Percentiles rank a stretch among this genome's conserved stretches.
phyloP scores from a whole-genome alignment of 768 basidiomycete species.

The Xerocomus brunneocitrinus region DNA sequence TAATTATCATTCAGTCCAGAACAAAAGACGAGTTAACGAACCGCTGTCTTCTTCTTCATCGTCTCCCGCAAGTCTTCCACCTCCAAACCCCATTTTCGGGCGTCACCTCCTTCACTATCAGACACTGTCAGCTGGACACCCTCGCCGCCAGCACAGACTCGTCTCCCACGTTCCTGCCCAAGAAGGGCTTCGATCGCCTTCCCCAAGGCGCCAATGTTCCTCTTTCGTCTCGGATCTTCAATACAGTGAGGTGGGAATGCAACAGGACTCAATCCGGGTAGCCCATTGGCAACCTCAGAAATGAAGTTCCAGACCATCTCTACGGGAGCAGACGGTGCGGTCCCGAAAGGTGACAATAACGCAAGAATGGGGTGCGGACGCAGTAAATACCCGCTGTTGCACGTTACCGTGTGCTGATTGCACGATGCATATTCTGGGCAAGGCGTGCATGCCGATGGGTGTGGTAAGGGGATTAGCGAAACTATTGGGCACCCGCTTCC shows the following conservation, averaged over 20 bases:
- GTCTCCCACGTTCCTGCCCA: constrained; percentile 57
- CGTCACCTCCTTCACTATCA: constrained; percentile 60
- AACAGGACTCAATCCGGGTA: constrained; percentile 74
- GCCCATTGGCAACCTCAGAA: constrained; percentile 51
- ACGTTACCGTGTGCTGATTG: constrained; percentile 50
- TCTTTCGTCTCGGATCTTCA: constrained; percentile 72
- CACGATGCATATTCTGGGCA: constrained; percentile 72
- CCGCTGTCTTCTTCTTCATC: constrained; percentile 55
- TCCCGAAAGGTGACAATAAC: constrained; percentile 37
- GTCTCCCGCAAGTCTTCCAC: constrained; percentile 51
- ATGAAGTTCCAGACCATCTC: constrained; percentile 46
- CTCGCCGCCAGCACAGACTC: constrained; percentile 56
- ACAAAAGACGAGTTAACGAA: constrained; percentile 27
- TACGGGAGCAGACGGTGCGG: constrained; percentile 36
- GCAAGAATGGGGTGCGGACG: constrained; percentile 56
- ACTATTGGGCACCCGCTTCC: constrained; percentile 49
- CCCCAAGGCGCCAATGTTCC: constrained; percentile 68
- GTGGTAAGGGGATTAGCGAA: constrained; percentile 50
- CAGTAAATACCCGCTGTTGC: constrained; percentile 64
- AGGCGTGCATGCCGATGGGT: constrained; percentile 62
- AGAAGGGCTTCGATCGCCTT: constrained; percentile 64
- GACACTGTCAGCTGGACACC: constrained; percentile 18
- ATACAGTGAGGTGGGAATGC: constrained; percentile 72
- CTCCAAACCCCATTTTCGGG: constrained; percentile 71
- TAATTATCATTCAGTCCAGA: constrained; percentile 15